Evolutionary conservation across 768 basidiomycete genomes (phyloP).

Genomic region (Guyanaporus albipodus): DNA sequence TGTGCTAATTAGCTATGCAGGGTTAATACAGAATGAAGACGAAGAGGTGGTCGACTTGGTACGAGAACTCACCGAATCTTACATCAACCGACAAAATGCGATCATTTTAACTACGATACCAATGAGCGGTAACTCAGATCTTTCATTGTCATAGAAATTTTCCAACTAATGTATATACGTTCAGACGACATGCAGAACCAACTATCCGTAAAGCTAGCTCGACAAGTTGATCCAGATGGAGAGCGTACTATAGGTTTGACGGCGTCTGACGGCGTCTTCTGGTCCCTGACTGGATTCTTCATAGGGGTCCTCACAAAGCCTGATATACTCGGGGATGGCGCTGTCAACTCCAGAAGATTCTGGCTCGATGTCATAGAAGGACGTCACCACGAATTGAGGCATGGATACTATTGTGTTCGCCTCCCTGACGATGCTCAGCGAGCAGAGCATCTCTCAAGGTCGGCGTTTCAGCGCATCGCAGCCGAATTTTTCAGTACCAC

Average conservation of each 20-base stretch:
- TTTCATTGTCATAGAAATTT: neutral
- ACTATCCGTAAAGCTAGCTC: slow-evolving; percentile 51
- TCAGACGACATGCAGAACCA: slow-evolving; percentile 70
- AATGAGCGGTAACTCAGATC: slow-evolving; percentile 45
- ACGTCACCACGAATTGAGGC: slow-evolving; percentile 40
- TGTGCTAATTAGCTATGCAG: slow-evolving; percentile 28
- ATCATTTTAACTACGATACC: slow-evolving; percentile 66
- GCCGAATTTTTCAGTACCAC: slow-evolving; percentile 44
- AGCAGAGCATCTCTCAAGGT: slow-evolving; percentile 30
- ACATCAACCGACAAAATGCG: slow-evolving; percentile 48
- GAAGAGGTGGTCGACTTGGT: slow-evolving; percentile 43
- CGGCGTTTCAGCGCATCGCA: slow-evolving; percentile 37
- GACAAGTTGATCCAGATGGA: slow-evolving; percentile 48
- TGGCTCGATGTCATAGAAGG: slow-evolving; percentile 57
- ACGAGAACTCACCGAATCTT: slow-evolving; percentile 41
- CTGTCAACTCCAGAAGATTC: slow-evolving; percentile 34
- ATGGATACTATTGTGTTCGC: slow-evolving; percentile 65
- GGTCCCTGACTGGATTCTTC: neutral
- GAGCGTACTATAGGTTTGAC: slow-evolving; percentile 57
- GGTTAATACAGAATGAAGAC: slow-evolving; percentile 55
- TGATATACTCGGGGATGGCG: slow-evolving; percentile 47
- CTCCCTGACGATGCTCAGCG: slow-evolving; percentile 61
- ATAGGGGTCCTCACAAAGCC: slow-evolving; percentile 70
- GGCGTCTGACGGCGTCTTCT: neutral
- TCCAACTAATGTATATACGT: neutral